Evolutionary conservation across 176 grass and related monocot species (phyloP).

Genomic region (Lolium rigidum): DNA sequence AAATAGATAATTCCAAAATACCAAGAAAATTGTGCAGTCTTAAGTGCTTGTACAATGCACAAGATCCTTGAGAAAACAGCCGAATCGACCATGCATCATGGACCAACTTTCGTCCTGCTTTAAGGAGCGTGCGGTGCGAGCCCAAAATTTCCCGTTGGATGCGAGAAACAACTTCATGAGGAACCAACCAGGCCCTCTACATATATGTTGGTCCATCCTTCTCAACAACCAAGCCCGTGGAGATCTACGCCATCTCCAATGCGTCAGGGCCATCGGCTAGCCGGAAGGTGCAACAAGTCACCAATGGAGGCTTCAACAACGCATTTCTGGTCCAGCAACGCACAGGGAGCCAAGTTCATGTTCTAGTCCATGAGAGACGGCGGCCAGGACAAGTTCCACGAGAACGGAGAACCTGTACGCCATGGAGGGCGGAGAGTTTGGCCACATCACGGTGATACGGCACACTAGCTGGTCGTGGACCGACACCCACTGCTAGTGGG

Average conservation of each 20-base stretch:
- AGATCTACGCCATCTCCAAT: slow-evolving; percentile 42
- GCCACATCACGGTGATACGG: slow-evolving; percentile 4
- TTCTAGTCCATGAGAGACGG: slow-evolving; percentile 46
- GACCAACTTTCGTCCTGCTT: too few relatives aligned
- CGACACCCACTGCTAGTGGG: slow-evolving; percentile 59
- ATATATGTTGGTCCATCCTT: slow-evolving; percentile 31
- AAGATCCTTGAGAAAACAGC: too few relatives aligned
- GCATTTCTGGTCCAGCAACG: slow-evolving; percentile 38
- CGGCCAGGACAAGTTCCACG: not conserved
- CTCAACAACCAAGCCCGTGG: not conserved
- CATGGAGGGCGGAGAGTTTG: slow-evolving; percentile 48
- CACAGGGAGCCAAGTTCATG: slow-evolving; percentile 27
- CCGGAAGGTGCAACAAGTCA: slow-evolving; percentile 2
- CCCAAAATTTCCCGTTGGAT: too few relatives aligned
- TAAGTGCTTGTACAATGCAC: too few relatives aligned
- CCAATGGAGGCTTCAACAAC: slow-evolving; percentile 28
- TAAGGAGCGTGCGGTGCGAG: too few relatives aligned
- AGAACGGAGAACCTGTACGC: slow-evolving; percentile 57
- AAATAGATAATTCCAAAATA: too few relatives aligned
- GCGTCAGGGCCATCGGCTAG: not conserved
- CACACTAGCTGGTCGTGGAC: slow-evolving; percentile 22
- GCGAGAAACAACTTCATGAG: too few relatives aligned
- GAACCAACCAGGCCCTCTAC: too few relatives aligned
- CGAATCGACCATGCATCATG: too few relatives aligned
- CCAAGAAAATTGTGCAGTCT: too few relatives aligned